Evolutionary conservation across 306 rosid species (phyloP), one percentile per base, ranked within the genome.

Genomic region (Prunus mira): DNA sequence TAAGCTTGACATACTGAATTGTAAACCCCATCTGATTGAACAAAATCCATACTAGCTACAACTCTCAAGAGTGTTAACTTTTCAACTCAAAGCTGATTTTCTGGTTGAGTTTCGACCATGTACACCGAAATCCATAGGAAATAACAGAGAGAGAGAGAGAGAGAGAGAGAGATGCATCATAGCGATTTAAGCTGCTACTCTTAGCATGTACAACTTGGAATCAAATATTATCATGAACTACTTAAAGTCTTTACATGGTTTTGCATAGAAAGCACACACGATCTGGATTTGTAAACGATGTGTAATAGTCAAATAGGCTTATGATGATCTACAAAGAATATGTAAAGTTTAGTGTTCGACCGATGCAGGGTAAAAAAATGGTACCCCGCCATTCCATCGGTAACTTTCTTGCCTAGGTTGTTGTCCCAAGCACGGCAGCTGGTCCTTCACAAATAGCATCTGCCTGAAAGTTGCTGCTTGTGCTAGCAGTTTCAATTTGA

Each of bases 341-440:
- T 73, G 69, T 12, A 12, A 27, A 18, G 69, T 61, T 61, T 62
- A 60, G 32, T 56, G 55, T 67, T 66, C 45, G 20, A 66, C 73
- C 74, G 30, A 73, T 62, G 75, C 34, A 69, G 77, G 89, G 86
- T 72, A 74, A 66, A 69, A 79, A 81, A 85, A 79, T 57, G 60
- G 76, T 67, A 74, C 78, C 77, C 69, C 20, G 65, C 78, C 18
- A 64, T 72, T 50, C 54, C 15, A 52, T 30, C 13, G 67, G 71
- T 47, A 55, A 69, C 75, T 4, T 73, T 73, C 22, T 71, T 50
- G 79, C 77, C 50, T 77, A 67, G 66, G 73, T 74, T 75, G 72
- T 78, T 77, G 72, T 78, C 55, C 67, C 57, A 65, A 75, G 77
- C 72, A 76, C 60, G 70, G 75, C 41, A 65, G 76, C 80, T 75